Conservation (phyloP, 176 grass and related monocot species). For the Juncus effusus region DNA sequence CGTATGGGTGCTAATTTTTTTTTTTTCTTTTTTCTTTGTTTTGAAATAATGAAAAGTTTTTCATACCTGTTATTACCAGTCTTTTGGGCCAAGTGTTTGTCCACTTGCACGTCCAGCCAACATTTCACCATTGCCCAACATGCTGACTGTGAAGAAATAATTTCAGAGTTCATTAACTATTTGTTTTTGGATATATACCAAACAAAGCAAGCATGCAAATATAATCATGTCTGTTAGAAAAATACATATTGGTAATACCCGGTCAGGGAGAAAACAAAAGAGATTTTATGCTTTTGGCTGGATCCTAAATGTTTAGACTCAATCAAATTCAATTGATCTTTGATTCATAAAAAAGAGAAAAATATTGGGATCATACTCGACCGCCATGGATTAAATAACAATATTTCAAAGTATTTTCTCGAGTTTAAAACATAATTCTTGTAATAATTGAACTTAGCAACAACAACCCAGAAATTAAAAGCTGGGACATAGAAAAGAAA, state of each 20-base stretch:
- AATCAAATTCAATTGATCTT: too few relatives aligned
- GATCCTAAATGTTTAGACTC: too few relatives aligned
- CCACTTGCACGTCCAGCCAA: slow-evolving; percentile 91
- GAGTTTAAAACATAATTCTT: too few relatives aligned
- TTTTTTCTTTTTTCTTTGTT: too few relatives aligned
- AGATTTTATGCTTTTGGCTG: too few relatives aligned
- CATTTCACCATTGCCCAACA: slow-evolving; percentile 96
- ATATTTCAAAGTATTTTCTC: too few relatives aligned
- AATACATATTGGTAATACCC: slow-evolving; percentile 19
- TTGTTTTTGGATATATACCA: too few relatives aligned
- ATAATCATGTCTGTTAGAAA: background rate
- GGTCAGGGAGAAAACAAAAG: too few relatives aligned
- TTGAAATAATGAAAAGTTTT: background rate
- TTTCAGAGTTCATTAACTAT: background rate
- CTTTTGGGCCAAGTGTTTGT: slow-evolving; percentile 68
- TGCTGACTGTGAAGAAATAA: slow-evolving; percentile 62
- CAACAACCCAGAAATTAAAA: background rate
- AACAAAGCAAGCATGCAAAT: background rate
- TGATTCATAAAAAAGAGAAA: too few relatives aligned
- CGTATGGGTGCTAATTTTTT: too few relatives aligned
- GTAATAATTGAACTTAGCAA: background rate
- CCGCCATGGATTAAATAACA: too few relatives aligned
- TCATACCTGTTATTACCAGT: slow-evolving; percentile 38
- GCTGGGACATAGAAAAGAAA: background rate
- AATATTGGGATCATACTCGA: too few relatives aligned